Base-by-base conservation (phyloP, 768 basidiomycete species). In the Tremella yokohamensis region DNA sequence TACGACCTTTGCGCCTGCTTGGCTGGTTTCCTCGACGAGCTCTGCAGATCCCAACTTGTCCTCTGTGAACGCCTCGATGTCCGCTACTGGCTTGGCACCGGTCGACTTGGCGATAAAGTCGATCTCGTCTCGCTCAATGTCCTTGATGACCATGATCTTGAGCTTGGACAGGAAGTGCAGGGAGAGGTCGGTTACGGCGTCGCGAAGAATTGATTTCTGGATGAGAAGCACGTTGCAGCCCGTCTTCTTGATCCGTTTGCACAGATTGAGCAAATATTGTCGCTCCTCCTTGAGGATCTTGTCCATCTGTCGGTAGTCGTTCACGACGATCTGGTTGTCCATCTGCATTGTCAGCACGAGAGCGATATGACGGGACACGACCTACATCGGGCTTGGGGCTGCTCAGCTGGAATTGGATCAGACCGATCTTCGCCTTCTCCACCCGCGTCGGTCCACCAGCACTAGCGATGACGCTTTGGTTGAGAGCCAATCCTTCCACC, bases 251-350 rank as follows among this genome's bases (percentile, higher is more conserved):
- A 99, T 98, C 79, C 92, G 93, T 79, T 98, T 98, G 85, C 90
- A 94, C 54, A 98, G 84, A 76, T 92, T 97, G 70, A 99, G 85
- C 57, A 99, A 83, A 77, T 99, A 98, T 78, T 93, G 90, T 47
- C 96, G 88, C 57, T 94, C 94, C 78, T 99, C 96, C 78, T 99
- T 98, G 79, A 99, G 87, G 58, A 98, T 92, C 77, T 97, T 96
- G 82, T 98, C 96, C 94, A 99, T 98, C 77, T 97, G 96, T 16
- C 96, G 87, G 79, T 99, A 99, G 79, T 99, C 94, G 63, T 94
- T 98, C 68, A 99, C 97, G 52, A 98, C 88, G 44, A 99, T 92
- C 3, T 94, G 97, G 81, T 99, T 98, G 78, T 99, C 96, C 94
- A 99, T 99, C 93, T 97, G 66, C 9, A 58, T 29, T 4, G 26